These are phyloP conservation scores for Cytidiella melzeri DNA, from an alignment of 768 basidiomycete species.

Conservation along the genomic window DNA sequence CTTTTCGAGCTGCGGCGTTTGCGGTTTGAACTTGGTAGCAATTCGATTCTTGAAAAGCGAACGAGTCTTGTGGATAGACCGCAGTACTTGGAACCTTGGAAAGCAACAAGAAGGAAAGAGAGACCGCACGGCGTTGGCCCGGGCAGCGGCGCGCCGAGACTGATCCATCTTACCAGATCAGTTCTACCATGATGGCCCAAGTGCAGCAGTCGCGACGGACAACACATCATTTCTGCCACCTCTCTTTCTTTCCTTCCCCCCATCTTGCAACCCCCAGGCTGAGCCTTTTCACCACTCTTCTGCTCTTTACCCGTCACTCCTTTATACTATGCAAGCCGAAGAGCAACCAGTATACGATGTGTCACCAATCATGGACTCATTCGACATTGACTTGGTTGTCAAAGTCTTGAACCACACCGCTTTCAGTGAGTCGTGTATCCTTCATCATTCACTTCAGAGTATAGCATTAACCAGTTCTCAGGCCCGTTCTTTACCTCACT, in stretches of 20 bases:
- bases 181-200: too few species aligned
- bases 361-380: constrained; percentile 55
- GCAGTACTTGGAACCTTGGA: too few species aligned
- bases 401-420: constrained; percentile 74
- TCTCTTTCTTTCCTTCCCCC: constrained; percentile 1
- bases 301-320: neutral
- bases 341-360: constrained; percentile 26
- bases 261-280: constrained; percentile 12
- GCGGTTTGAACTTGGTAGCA: too few species aligned
- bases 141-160: too few species aligned
- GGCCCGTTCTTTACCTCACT: constrained; percentile 84
- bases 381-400: constrained; percentile 73
- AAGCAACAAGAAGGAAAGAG: too few species aligned
- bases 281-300: constrained; percentile 12
- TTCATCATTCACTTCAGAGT: neutral
- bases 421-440: constrained; percentile 47
- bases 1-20: too few species aligned
- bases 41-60: too few species aligned
- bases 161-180: too few species aligned
- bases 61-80: too few species aligned
- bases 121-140: too few species aligned
- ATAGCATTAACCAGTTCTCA: constrained; percentile 22
- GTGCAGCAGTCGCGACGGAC: neutral
- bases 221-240: neutral
- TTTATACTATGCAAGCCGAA: constrained; percentile 15